Evolutionary conservation across 345 rosid species (phyloP), one percentile per base, ranked within the genome.

Genomic region (Salix brachista): DNA sequence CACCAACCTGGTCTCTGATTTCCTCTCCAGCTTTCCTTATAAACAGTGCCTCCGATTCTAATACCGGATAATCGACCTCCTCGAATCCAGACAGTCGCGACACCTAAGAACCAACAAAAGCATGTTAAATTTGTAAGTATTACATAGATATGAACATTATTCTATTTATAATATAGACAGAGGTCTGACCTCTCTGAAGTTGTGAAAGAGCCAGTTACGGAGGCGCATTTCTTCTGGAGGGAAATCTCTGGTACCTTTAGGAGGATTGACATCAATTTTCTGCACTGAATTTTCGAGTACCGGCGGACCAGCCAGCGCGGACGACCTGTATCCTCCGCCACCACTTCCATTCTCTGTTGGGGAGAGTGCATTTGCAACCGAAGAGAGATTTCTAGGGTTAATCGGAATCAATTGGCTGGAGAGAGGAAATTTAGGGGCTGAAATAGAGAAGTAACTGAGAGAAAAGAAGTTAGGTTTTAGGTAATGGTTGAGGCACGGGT

Each of bases 1-100:
- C 2, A 74, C 78, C 26, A 79, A 95, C 97, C 91, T 95, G 96
- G 81, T 91, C 97, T 79, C 89, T 87, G 76, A 96, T 93, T 88
- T 96, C 97, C 75, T 96, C 99, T 30, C 99, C 99, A 34, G 96
- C 92, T 86, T 95, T 95, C 78, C 97, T 86, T 81, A 91, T 88
- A 65, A 89, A 96, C 79, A 96, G 76, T 25, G 96, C 93, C 82
- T 96, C 94, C 13, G 97, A 82, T 82, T 95, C 97, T 86, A 95
- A 61, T 14, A 93, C 96, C 10, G 97, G 98, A 77, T 83, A 91
- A 85, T 95, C 99, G 39, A 93, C 92, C 87, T 95, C 97, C 82
- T 95, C 98, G 66, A 85, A 91, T 36, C 96, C 99, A 76, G 86
- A 91, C 83, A 91, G 13, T 50, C 89, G 72, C 52, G 97, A 91